phyloP scores from a whole-genome alignment of 495 filamentous ascomycete genomes.

The Penicillium canariense region DNA sequence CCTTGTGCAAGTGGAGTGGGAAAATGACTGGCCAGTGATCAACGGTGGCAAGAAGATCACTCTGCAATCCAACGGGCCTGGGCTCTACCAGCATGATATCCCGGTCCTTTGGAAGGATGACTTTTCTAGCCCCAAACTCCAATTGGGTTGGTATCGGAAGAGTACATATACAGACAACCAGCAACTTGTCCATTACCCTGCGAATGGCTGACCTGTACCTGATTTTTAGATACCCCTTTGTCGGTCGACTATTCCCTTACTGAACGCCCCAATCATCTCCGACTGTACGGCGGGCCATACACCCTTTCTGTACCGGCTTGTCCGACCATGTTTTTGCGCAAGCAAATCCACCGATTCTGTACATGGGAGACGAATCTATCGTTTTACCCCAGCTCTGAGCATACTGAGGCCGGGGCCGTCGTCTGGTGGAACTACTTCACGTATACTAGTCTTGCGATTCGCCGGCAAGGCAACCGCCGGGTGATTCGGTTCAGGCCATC shows the following conservation, averaged over 20 bases:
- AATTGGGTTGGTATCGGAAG: conserved; percentile 45
- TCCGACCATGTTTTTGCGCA: conserved; percentile 44
- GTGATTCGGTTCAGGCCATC: conserved; percentile 27
- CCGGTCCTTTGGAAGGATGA: conserved; percentile 40
- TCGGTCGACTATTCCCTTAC: conserved; percentile 36
- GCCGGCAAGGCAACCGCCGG: conserved; percentile 12
- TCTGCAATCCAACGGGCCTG: conserved; percentile 30
- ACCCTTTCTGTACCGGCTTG: conserved; percentile 38
- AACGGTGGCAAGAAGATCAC: conserved; percentile 42
- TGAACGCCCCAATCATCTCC: conserved; percentile 34
- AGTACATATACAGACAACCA: too few relatives aligned
- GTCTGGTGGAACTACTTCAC: conserved; percentile 45
- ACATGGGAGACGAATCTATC: conserved; percentile 35
- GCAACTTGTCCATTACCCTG: not conserved
- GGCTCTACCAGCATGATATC: conserved; percentile 22
- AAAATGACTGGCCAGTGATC: conserved; percentile 49
- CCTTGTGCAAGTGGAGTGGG: conserved; percentile 44
- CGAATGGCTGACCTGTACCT: not conserved
- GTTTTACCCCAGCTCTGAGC: conserved; percentile 27
- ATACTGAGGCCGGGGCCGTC: conserved; percentile 40
- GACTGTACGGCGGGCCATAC: conserved; percentile 42
- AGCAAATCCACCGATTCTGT: conserved; percentile 37
- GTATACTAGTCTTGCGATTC: conserved; percentile 36
- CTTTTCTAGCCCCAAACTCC: conserved; percentile 26
- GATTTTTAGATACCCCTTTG: conserved; percentile 27